Conservation (phyloP, 2,329 filamentous ascomycete species). For the Dactylonectria estremocensis region DNA sequence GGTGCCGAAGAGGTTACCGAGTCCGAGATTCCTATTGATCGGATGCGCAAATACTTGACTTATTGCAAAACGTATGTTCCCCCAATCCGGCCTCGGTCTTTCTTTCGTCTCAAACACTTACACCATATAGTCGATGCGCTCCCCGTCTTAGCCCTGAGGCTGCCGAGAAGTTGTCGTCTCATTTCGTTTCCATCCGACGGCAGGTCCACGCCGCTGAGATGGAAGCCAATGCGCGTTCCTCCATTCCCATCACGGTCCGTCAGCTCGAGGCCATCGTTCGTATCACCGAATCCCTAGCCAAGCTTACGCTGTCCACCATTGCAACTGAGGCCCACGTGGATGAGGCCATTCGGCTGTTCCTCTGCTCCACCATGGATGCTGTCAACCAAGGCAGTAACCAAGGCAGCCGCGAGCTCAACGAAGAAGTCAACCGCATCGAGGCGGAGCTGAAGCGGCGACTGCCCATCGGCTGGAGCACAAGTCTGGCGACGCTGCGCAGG, state of each 20-base stretch:
- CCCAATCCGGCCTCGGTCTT: neutral
- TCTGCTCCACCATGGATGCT: conserved; percentile 98
- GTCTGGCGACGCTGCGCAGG: conserved; percentile 84
- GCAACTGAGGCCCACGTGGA: conserved; percentile 95
- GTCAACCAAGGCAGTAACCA: conserved; percentile 90
- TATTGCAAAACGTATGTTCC: conserved; percentile 93
- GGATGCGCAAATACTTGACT: conserved; percentile 97
- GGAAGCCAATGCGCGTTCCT: conserved; percentile 90
- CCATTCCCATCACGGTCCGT: conserved; percentile 97
- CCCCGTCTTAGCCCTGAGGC: conserved; percentile 92
- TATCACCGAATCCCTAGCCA: conserved; percentile 96
- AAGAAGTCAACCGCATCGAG: conserved; percentile 90
- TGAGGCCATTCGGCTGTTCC: conserved; percentile 96
- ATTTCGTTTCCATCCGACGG: conserved; percentile 95
- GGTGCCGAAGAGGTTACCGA: conserved; percentile 86
- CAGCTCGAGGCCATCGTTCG: conserved; percentile 98
- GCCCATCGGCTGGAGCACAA: conserved; percentile 96
- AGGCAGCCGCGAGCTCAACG: conserved; percentile 89
- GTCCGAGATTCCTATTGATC: conserved; percentile 92
- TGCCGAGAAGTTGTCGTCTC: conserved; percentile 94
- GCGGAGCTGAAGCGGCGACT: conserved; percentile 88
- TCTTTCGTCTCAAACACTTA: conserved; percentile 46
- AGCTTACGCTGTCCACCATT: conserved; percentile 87
- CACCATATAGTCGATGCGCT: conserved; percentile 80
- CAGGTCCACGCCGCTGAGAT: conserved; percentile 94